Evolutionary conservation across 495 filamentous ascomycete genomes (phyloP).

Genomic region (Glarea lozoyensis): DNA sequence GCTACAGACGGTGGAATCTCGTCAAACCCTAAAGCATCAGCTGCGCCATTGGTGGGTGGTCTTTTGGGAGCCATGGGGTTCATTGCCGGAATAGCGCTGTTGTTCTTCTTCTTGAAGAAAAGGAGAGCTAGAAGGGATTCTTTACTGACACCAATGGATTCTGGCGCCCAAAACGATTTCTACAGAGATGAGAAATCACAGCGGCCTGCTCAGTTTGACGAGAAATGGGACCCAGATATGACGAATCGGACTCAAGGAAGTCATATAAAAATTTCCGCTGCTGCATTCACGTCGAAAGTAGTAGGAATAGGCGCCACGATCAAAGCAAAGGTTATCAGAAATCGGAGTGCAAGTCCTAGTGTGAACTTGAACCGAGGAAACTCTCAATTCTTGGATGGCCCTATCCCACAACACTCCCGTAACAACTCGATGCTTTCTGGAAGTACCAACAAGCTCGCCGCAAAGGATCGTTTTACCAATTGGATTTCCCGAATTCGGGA

Average conservation of each 20-base stretch:
- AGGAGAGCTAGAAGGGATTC: conserved; percentile 30
- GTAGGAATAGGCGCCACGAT: conserved; percentile 25
- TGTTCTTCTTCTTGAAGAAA: conserved; percentile 40
- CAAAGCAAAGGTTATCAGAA: conserved; percentile 20
- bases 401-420: conserved; percentile 29
- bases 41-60: conserved; percentile 33
- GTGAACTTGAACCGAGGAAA: conserved; percentile 41
- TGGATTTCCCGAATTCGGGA: conserved; percentile 34
- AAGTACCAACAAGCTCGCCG: conserved; percentile 6
- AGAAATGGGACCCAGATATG: conserved; percentile 23
- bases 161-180: conserved; percentile 16
- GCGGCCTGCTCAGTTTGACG: conserved; percentile 30
- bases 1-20: conserved; percentile 6
- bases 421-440: conserved; percentile 19
- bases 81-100: conserved; percentile 33
- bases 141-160: conserved; percentile 35
- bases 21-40: conserved; percentile 6
- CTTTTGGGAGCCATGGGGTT: conserved; percentile 39
- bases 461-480: conserved; percentile 27
- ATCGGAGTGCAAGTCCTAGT: conserved; percentile 27
- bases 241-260: conserved; percentile 27
- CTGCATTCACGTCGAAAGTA: conserved; percentile 12
- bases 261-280: conserved; percentile 26
- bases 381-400: conserved; percentile 38
- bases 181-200: conserved; percentile 35